These are phyloP conservation scores for Camellia oleifera DNA, from an alignment of 179 eudicot species.

Conservation along the genomic window DNA sequence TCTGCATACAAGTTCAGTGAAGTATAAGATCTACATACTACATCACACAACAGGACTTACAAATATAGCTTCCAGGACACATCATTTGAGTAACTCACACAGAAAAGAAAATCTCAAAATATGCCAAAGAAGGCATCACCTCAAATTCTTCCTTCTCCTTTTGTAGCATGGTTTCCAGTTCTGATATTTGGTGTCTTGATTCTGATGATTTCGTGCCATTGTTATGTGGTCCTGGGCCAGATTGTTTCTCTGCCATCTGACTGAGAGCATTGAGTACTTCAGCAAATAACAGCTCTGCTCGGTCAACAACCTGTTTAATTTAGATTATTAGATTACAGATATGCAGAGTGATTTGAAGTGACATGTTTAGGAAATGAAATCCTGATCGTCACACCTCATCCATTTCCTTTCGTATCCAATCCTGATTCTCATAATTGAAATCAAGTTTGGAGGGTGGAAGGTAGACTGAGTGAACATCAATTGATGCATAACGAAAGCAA, in stretches of 20 bases:
- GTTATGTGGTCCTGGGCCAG: slow-evolving; percentile 34
- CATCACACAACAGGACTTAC: background rate
- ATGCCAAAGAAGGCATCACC: slow-evolving; percentile 39
- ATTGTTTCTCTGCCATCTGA: slow-evolving; percentile 57
- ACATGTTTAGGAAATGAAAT: slow-evolving; percentile 2
- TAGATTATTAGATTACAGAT: slow-evolving; percentile 13
- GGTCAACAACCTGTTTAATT: slow-evolving; percentile 57
- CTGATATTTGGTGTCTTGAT: slow-evolving; percentile 52
- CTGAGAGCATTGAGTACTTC: slow-evolving; percentile 74
- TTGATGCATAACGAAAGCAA: slow-evolving; percentile 98
- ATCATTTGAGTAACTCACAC: background rate
- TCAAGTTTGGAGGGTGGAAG: slow-evolving; percentile 90
- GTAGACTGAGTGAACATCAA: slow-evolving; percentile 87
- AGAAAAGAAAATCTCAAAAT: background rate
- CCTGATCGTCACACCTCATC: slow-evolving; percentile 56
- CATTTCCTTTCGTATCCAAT: slow-evolving; percentile 83
- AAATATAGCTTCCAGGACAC: slow-evolving; percentile 7
- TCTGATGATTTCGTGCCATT: slow-evolving; percentile 36
- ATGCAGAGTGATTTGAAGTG: slow-evolving; percentile 1
- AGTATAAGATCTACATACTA: background rate
- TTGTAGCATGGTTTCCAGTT: slow-evolving; percentile 64
- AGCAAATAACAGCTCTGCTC: slow-evolving; percentile 72
- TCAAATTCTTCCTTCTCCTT: slow-evolving; percentile 74
- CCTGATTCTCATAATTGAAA: slow-evolving; percentile 70
- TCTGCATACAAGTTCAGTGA: background rate